phyloP scores from a whole-genome alignment of 2,329 filamentous ascomycete species.

The Blastomyces silverae region DNA sequence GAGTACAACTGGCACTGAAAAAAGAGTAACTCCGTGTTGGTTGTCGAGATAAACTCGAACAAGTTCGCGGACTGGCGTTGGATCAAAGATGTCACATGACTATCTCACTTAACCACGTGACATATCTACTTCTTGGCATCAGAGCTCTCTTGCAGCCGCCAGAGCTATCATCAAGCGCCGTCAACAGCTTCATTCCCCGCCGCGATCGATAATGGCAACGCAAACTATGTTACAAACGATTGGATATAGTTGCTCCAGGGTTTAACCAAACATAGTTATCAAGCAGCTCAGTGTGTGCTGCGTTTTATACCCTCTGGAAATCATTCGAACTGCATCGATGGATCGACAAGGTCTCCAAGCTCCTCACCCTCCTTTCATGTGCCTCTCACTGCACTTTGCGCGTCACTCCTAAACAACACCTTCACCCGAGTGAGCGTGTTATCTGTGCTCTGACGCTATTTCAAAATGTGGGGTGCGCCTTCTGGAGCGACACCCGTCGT shows the following conservation, averaged over 20 bases:
- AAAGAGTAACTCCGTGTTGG: background rate
- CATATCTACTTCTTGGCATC: background rate
- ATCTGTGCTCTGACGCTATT: background rate
- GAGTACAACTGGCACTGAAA: background rate
- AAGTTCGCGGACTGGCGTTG: background rate
- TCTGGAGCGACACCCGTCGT: conserved; percentile 53
- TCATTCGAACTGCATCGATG: background rate
- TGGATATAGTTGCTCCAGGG: background rate
- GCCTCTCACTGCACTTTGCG: background rate
- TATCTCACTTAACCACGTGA: background rate
- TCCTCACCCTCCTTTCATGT: background rate
- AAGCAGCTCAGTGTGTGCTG: background rate
- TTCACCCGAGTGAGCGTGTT: background rate
- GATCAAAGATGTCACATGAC: background rate
- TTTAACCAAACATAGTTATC: background rate
- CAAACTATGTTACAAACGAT: background rate
- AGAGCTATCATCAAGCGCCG: too few species aligned
- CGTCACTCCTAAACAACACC: background rate
- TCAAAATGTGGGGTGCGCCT: conserved; percentile 18
- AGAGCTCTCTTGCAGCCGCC: background rate
- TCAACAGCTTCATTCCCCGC: too few species aligned
- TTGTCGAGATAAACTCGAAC: background rate
- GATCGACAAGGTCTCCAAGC: background rate
- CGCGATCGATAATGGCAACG: background rate
- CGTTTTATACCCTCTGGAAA: background rate